A percentile compares a stretch with the other conserved stretches of the same genome.
Conservation (phyloP, 208 protist genomes). For the Crithidia brevicula region DNA sequence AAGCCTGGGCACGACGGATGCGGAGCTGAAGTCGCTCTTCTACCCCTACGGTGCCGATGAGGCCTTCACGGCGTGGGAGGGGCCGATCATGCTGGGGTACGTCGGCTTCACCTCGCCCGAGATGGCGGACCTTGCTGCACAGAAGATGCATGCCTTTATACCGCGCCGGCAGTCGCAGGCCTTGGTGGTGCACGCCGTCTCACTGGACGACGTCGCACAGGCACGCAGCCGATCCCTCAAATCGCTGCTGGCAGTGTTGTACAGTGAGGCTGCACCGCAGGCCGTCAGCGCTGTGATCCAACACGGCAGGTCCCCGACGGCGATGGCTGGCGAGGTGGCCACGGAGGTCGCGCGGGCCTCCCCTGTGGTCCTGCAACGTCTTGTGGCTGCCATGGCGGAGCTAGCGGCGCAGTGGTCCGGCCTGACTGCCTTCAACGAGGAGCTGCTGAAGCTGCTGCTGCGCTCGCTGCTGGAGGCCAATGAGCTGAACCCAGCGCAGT, state of each 20-base stretch:
- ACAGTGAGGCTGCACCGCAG: constrained; percentile 34
- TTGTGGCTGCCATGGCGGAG: constrained; percentile 44
- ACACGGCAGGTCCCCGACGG: constrained; percentile 22
- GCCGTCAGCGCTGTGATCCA: constrained; percentile 38
- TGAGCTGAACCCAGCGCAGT: constrained; percentile 34
- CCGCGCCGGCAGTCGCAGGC: constrained; percentile 74
- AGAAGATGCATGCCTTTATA: constrained; percentile 89
- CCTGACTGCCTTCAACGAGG: constrained; percentile 57
- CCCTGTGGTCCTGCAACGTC: constrained; percentile 40
- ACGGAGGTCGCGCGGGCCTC: constrained; percentile 53
- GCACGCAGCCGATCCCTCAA: constrained; percentile 37
- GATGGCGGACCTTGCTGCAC: constrained; percentile 66
- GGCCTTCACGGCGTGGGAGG: constrained; percentile 60
- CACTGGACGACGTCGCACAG: constrained; percentile 57
- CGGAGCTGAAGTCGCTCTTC: constrained; percentile 73
- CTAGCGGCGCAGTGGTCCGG: constrained; percentile 34
- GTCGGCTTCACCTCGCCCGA: constrained; percentile 76
- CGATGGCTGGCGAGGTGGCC: constrained; percentile 49
- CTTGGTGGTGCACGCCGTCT: constrained; percentile 43
- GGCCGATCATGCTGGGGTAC: constrained; percentile 51
- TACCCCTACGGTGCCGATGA: constrained; percentile 87
- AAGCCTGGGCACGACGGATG: constrained; percentile 53
- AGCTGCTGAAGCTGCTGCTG: constrained; percentile 65
- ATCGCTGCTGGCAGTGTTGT: constrained; percentile 38
- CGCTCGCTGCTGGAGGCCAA: constrained; percentile 48